Percentiles rank a stretch among this genome's conserved stretches.
These are phyloP conservation scores for Berberis vulgaris DNA, from an alignment of 164 flowering plant genomes.

Conservation along the genomic window DNA sequence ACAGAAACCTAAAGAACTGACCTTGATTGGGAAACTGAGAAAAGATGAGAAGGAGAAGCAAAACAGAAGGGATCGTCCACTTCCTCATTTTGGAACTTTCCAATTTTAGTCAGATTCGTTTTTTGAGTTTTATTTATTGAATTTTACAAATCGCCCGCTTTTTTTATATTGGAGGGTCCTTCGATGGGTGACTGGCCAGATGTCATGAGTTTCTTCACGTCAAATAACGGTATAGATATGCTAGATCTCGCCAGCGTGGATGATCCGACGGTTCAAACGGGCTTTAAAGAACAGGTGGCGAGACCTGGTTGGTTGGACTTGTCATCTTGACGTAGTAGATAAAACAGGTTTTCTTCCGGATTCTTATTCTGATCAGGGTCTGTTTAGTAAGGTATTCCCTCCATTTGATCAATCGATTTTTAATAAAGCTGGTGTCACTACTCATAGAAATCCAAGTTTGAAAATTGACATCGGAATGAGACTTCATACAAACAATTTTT, in stretches of 20 bases:
- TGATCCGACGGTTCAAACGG: slow-evolving; percentile 25
- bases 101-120: slow-evolving; percentile 12
- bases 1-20: slow-evolving; percentile 8
- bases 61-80: slow-evolving; percentile 71
- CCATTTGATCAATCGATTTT: too few species aligned
- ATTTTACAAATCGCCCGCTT: too few species aligned
- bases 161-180: too few species aligned
- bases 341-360: neutral
- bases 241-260: slow-evolving; percentile 30
- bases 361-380: too few species aligned
- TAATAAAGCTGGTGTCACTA: too few species aligned
- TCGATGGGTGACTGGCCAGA: too few species aligned
- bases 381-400: too few species aligned
- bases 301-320: neutral
- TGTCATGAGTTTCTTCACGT: too few species aligned
- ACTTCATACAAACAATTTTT: too few species aligned
- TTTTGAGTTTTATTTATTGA: neutral
- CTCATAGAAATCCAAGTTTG: too few species aligned
- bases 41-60: slow-evolving; percentile 62
- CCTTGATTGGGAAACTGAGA: slow-evolving; percentile 83
- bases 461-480: too few species aligned
- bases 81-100: slow-evolving; percentile 43
- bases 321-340: slow-evolving; percentile 32
- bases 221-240: neutral
- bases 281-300: slow-evolving; percentile 17